A percentile compares a stretch with the other conserved stretches of the same genome.
These are phyloP conservation scores for Panaeolus cyanescens DNA, from an alignment of 768 basidiomycete species.

Conservation along the genomic window DNA sequence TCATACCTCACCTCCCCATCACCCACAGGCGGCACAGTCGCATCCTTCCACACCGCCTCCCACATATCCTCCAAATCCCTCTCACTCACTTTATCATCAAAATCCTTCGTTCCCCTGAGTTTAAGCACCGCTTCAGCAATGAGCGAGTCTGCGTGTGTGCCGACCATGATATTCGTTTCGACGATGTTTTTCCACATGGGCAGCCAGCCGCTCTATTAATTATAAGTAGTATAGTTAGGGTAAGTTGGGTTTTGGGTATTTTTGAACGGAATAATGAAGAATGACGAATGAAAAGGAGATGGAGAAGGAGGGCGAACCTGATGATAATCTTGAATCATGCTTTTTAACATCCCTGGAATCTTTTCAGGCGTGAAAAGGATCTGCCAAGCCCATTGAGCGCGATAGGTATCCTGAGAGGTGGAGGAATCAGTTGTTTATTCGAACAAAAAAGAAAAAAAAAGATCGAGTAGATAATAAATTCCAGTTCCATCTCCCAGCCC, in stretches of 20 bases:
- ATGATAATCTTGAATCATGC: constrained; percentile 79
- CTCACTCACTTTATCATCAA: constrained; percentile 45
- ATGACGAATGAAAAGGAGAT: neutral
- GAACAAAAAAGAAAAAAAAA: no score
- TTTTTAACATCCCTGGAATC: constrained; percentile 73
- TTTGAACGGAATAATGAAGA: neutral
- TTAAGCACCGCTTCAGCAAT: constrained; percentile 73
- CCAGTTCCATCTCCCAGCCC: neutral
- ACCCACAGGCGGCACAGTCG: constrained; percentile 57
- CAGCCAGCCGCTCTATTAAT: constrained; percentile 70
- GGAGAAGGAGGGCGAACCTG: constrained; percentile 43
- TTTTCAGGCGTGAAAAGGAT: constrained; percentile 78
- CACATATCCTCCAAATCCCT: constrained; percentile 69
- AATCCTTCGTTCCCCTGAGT: constrained; percentile 4
- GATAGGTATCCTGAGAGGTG: constrained; percentile 78
- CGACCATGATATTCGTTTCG: constrained; percentile 88
- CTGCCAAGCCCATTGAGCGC: constrained; percentile 79
- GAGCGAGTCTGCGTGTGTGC: constrained; percentile 79
- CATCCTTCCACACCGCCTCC: constrained; percentile 77
- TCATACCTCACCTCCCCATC: constrained; percentile 63
- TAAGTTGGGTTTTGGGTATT: constrained; percentile 11
- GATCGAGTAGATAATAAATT: no score
- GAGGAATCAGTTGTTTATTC: no score
- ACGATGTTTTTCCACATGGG: constrained; percentile 93
- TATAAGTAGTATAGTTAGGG: no score